Evolutionary conservation across 352 stramenopile genomes (phyloP).

Genomic region (Pythium sp.): DNA sequence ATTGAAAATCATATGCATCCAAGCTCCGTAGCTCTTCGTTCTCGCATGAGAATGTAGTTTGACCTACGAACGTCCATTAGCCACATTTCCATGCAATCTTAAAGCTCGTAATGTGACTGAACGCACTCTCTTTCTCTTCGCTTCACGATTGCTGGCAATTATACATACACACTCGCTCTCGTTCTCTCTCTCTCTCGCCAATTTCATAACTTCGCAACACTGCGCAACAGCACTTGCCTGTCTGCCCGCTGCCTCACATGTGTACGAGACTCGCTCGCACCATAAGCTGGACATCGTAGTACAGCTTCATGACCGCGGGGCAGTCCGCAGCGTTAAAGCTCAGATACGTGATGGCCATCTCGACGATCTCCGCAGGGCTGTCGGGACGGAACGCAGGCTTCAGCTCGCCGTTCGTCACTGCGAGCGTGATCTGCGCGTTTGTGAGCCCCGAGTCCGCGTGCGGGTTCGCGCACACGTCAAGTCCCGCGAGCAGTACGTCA

Average conservation of each 20-base stretch:
- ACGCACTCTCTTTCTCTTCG: neutral
- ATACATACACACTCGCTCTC: neutral
- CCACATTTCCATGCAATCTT: too few species aligned
- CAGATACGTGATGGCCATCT: conserved; percentile 52
- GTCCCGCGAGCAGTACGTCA: conserved; percentile 33
- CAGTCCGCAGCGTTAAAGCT: conserved; percentile 39
- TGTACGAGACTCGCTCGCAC: conserved; percentile 10
- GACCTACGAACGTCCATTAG: neutral
- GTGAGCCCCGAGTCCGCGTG: conserved; percentile 6
- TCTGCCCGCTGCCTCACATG: neutral
- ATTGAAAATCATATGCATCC: too few species aligned
- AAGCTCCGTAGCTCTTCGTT: neutral
- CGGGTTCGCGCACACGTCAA: conserved; percentile 35
- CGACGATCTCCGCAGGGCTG: conserved; percentile 42
- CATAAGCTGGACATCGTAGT: conserved; percentile 43
- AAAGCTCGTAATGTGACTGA: too few species aligned
- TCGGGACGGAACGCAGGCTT: conserved; percentile 41
- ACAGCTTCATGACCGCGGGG: conserved; percentile 57
- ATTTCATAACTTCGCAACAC: neutral
- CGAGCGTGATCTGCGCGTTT: conserved; percentile 36
- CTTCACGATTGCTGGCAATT: neutral
- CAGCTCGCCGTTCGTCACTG: conserved; percentile 43
- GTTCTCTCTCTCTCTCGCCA: too few species aligned
- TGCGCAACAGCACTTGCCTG: neutral
- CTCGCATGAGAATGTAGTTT: neutral